These are phyloP conservation scores for Lentinus polychrous DNA, from an alignment of 1,284 basidiomycete species.

Conservation along the genomic window DNA sequence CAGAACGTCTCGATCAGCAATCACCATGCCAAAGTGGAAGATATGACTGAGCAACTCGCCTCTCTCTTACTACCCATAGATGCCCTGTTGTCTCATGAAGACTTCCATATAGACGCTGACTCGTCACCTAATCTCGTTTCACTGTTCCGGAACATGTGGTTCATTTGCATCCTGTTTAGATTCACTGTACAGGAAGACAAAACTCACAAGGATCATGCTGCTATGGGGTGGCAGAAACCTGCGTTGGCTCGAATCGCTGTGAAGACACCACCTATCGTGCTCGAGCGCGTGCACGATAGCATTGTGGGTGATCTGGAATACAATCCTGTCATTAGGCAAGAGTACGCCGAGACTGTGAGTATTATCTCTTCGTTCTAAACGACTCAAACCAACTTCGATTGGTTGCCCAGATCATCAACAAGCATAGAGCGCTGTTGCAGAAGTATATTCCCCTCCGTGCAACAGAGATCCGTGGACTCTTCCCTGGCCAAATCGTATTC, in stretches of 20 bases:
- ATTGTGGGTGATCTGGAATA: conserved; percentile 90
- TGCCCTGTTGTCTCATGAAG: conserved; percentile 73
- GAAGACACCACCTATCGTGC: conserved; percentile 83
- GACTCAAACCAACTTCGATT: background rate
- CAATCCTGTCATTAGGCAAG: conserved; percentile 87
- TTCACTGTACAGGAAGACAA: conserved; percentile 40
- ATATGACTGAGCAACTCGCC: conserved; percentile 80
- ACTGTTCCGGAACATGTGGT: conserved; percentile 93
- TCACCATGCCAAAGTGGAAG: conserved; percentile 66
- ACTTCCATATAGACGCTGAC: conserved; percentile 60
- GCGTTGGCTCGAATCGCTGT: conserved; percentile 78
- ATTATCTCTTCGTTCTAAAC: background rate
- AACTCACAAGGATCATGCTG: conserved; percentile 39
- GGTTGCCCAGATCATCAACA: conserved; percentile 49
- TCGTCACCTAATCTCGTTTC: conserved; percentile 64
- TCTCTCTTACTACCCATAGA: conserved; percentile 89
- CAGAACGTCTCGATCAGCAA: conserved; percentile 72
- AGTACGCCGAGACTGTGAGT: conserved; percentile 74
- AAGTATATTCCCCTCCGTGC: conserved; percentile 66
- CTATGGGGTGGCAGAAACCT: conserved; percentile 71
- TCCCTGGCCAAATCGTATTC: conserved; percentile 84
- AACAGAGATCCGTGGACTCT: conserved; percentile 71
- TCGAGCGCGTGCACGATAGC: conserved; percentile 81
- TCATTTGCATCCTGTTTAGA: conserved; percentile 82
- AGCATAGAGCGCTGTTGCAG: conserved; percentile 59